phyloP scores from a whole-genome alignment of 2,329 filamentous ascomycete species.

The Sporothrix luriei region DNA sequence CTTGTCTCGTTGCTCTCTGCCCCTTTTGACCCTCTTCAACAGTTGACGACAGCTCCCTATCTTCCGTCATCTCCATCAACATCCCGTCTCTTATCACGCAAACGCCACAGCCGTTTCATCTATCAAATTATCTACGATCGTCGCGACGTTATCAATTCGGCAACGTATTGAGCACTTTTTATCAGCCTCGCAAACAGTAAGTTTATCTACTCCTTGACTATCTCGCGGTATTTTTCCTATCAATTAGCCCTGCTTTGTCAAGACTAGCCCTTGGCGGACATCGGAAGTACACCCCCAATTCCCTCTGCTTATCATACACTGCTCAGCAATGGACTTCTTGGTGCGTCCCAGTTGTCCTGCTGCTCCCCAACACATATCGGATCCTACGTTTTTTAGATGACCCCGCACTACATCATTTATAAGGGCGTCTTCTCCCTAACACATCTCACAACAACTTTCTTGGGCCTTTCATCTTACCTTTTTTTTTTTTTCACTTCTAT shows the following conservation, averaged over 20 bases:
- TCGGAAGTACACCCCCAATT: slow-evolving; percentile 11
- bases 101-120: slow-evolving; percentile 17
- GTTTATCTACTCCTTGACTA: not conserved
- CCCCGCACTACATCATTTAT: slow-evolving; percentile 28
- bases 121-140: slow-evolving; percentile 23
- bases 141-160: not conserved
- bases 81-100: slow-evolving; percentile 14
- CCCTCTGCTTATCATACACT: not conserved
- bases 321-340: not conserved
- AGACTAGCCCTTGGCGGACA: not conserved
- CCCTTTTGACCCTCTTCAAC: not conserved
- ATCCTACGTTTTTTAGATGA: slow-evolving; percentile 7
- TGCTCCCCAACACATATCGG: not conserved
- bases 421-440: slow-evolving; percentile 1
- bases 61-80: slow-evolving; percentile 14
- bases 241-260: not conserved
- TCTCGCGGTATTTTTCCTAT: slow-evolving; percentile 9
- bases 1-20: not conserved
- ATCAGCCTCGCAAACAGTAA: slow-evolving; percentile 5
- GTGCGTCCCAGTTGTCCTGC: not conserved
- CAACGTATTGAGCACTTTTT: slow-evolving; percentile 20
- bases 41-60: not conserved
- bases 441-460: not conserved
- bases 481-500: not conserved
- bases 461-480: not conserved